These are phyloP conservation scores for Pachyrhizus erosus DNA, from an alignment of 306 rosid species.

Conservation along the genomic window DNA sequence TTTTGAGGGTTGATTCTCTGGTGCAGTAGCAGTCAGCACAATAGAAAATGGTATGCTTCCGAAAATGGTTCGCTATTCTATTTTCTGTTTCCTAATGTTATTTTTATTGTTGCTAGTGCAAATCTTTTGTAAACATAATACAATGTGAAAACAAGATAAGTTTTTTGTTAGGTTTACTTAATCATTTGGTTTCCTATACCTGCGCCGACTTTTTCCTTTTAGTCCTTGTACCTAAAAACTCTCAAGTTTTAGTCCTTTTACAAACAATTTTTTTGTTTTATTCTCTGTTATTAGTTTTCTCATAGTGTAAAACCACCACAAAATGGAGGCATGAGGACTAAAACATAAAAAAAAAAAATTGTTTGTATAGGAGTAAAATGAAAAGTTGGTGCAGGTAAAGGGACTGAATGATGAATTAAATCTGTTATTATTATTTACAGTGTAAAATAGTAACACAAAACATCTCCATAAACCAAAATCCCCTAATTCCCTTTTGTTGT, in stretches of 20 bases:
- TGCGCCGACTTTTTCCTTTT: not conserved
- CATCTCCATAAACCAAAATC: not conserved
- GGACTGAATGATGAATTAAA: not conserved
- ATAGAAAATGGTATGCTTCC: constrained; percentile 52
- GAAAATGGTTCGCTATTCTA: not conserved
- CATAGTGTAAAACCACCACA: not conserved
- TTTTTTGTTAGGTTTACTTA: not conserved
- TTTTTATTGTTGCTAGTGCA: not conserved
- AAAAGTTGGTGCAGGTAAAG: not conserved
- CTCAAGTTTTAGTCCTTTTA: not conserved
- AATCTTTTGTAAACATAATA: not conserved
- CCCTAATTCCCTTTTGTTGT: not conserved
- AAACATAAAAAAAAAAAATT: not conserved
- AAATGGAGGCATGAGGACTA: not conserved
- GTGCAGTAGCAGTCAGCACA: constrained; percentile 5
- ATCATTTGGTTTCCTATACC: not conserved
- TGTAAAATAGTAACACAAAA: not conserved
- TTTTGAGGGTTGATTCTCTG: constrained; percentile 35
- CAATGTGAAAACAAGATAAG: not conserved
- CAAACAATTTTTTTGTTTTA: not conserved
- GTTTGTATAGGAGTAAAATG: not conserved
- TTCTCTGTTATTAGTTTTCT: not conserved
- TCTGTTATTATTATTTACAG: not conserved
- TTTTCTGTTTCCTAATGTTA: not conserved
- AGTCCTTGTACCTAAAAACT: not conserved